Percentiles rank a stretch among this genome's conserved stretches.
Conservation (phyloP, 805 yeast species). For the Monosporozyma yasuniensis region DNA sequence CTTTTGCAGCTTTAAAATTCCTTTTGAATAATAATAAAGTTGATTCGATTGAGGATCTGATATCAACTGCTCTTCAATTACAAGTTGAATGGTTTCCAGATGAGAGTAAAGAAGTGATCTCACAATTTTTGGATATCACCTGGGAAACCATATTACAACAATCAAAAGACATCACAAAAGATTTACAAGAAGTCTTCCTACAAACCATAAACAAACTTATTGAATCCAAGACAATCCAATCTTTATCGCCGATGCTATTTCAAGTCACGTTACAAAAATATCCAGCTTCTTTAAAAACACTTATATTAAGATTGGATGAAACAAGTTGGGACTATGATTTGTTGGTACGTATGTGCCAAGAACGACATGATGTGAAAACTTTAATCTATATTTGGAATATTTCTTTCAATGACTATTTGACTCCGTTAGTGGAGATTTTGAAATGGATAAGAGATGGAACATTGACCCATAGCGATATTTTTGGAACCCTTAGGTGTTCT, state of each 20-base stretch:
- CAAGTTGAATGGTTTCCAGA: constrained; percentile 4
- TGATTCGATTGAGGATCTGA: background rate
- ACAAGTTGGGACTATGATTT: constrained; percentile 67
- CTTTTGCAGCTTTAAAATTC: constrained; percentile 24
- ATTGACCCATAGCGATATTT: constrained; percentile 4
- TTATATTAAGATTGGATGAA: constrained; percentile 63
- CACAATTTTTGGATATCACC: constrained; percentile 1
- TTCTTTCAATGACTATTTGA: constrained; percentile 56
- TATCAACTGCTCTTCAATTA: background rate
- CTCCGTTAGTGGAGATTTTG: constrained; percentile 61
- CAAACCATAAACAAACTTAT: constrained; percentile 1
- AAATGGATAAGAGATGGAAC: constrained; percentile 8
- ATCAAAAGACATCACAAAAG: background rate
- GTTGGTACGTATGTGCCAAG: constrained; percentile 53
- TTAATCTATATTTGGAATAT: constrained; percentile 63
- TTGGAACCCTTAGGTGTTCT: background rate
- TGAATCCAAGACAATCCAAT: constrained; percentile 19
- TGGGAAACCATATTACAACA: constrained; percentile 9
- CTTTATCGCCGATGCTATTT: constrained; percentile 55
- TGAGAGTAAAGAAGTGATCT: background rate
- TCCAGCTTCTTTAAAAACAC: constrained; percentile 45
- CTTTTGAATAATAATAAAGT: constrained; percentile 11
- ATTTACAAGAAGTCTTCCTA: background rate
- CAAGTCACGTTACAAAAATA: constrained; percentile 40
- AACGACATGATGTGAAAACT: constrained; percentile 51